Evolutionary conservation across 1,284 basidiomycete species (phyloP).

Genomic region (Sporisorium scitamineum): DNA sequence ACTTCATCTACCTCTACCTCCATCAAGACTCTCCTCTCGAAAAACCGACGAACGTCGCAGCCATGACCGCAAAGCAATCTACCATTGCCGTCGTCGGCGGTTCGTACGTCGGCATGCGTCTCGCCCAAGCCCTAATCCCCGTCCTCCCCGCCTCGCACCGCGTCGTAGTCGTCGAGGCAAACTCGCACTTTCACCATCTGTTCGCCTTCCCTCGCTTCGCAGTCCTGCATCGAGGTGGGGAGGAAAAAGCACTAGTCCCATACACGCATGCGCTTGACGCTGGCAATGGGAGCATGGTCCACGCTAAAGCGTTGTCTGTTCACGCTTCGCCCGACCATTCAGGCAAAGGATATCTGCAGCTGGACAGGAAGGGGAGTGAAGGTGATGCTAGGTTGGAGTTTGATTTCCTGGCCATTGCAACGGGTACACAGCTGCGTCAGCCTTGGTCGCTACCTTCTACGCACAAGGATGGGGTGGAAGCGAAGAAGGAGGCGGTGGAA

Average conservation of each 20-base stretch:
- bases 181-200: conserved; percentile 71
- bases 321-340: background rate
- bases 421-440: conserved; percentile 28
- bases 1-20: background rate
- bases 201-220: conserved; percentile 74
- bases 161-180: conserved; percentile 71
- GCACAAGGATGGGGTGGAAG: background rate
- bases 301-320: conserved; percentile 34
- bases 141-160: conserved; percentile 69
- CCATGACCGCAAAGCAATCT: conserved; percentile 9
- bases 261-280: conserved; percentile 75
- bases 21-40: background rate
- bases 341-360: conserved; percentile 16
- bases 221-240: conserved; percentile 71
- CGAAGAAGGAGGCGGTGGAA: conserved; percentile 51
- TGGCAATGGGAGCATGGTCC: conserved; percentile 13
- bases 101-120: conserved; percentile 44
- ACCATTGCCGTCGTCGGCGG: conserved; percentile 48
- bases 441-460: conserved; percentile 38
- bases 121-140: conserved; percentile 68
- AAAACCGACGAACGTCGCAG: conserved; percentile 6
- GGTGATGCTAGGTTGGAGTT: conserved; percentile 25
- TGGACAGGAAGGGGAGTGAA: conserved; percentile 5
- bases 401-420: conserved; percentile 46
- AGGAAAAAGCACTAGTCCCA: conserved; percentile 74